Evolutionary conservation across 1,284 basidiomycete genomes (phyloP), one percentile per base, ranked within the genome.

Genomic region (Fistulina hepatica): DNA sequence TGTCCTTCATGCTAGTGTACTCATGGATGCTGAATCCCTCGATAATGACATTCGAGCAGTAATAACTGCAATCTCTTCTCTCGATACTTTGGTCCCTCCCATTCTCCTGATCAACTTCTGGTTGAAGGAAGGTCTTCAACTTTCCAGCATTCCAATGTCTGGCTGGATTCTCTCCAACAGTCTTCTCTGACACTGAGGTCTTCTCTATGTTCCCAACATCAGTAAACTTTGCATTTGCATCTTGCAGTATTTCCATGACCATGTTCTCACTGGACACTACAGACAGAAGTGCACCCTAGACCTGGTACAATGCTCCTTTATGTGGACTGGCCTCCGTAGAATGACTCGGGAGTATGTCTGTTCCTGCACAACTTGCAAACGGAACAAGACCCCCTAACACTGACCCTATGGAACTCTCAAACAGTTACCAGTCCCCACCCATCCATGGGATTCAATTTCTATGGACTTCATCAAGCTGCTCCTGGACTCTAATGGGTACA

Each of bases 391-490:
- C 3, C 33, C 37, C 2, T 41, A 42, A 1, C 48, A 47, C 33
- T 34, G 43, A 11, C 47, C 45, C 4, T 50, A 49, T 27, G 52
- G 56, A 4, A 30, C 43, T 3, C 36, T 57, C 10, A 28, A 49
- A 28, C 48, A 48, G 3, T 41, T 57, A 3, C 44, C 47, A 1
- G 42, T 52, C 4, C 50, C 54, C 0, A 13, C 37, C 9, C 13
- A 44, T 7, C 60, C 60, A 8, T 67, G 60, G 60, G 24, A 24
- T 3, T 50, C 47, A 1, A 52, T 66, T 23, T 54, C 57, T 0
- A 57, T 63, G 54, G 62, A 67, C 43, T 50, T 56, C 43, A 62
- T 67, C 28, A 51, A 49, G 9, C 42, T 53, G 16, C 50, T 66
- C 0, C 63, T 60, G 2, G 7, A n/a, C 3, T 59, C 55, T 1